phyloP scores from a whole-genome alignment of 2,329 filamentous ascomycete species.

The Stemphylium lycopersici region DNA sequence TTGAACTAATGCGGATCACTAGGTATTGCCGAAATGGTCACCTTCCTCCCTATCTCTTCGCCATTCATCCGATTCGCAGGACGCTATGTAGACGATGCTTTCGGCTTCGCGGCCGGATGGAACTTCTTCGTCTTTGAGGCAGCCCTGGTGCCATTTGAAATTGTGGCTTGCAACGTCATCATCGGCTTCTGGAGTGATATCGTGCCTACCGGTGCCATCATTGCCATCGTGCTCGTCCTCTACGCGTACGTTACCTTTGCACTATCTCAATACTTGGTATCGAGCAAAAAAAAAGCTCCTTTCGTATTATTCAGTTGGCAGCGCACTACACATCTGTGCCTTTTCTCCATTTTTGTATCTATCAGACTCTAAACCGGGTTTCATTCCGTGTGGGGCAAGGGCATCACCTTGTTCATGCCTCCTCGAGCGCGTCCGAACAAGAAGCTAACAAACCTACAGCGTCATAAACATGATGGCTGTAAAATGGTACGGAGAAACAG shows the following conservation, averaged over 20 bases:
- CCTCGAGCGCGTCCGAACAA: background rate
- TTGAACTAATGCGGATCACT: constrained; percentile 24
- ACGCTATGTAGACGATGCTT: constrained; percentile 75
- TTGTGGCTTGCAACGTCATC: constrained; percentile 57
- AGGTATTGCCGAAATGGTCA: constrained; percentile 76
- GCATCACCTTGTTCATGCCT: background rate
- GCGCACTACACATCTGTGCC: background rate
- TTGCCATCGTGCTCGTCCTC: constrained; percentile 63
- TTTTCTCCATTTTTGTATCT: background rate
- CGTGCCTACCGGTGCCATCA: constrained; percentile 66
- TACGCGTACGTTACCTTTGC: constrained; percentile 58
- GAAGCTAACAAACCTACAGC: constrained; percentile 33
- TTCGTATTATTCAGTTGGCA: background rate
- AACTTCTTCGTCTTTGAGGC: constrained; percentile 77
- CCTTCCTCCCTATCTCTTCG: constrained; percentile 76
- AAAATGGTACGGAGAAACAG: constrained; percentile 59
- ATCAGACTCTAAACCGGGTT: background rate
- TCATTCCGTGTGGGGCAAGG: background rate
- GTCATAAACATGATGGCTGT: constrained; percentile 70
- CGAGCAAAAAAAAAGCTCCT: background rate
- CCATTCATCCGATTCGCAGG: constrained; percentile 80
- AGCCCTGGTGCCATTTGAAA: constrained; percentile 69
- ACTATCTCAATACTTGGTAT: background rate
- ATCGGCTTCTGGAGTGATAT: constrained; percentile 58
- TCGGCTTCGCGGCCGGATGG: constrained; percentile 75